These are phyloP conservation scores for Plasmopara muralis DNA, from an alignment of 352 stramenopile species.

Conservation along the genomic window DNA sequence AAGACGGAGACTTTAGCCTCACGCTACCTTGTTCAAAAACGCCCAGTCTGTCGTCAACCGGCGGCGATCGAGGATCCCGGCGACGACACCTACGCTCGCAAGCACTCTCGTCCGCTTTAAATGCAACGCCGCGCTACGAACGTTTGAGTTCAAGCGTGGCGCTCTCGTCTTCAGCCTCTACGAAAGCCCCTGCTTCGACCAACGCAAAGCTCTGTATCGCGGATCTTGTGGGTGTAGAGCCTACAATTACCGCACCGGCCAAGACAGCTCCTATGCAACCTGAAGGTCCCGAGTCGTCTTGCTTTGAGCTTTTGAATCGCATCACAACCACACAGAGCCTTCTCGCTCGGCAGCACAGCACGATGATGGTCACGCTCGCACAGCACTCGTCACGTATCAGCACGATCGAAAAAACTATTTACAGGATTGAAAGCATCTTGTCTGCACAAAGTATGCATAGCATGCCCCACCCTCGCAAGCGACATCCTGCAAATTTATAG, in stretches of 20 bases:
- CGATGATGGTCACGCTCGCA: constrained; percentile 32
- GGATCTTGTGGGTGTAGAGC: constrained; percentile 21
- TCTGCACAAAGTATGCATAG: constrained; percentile 18
- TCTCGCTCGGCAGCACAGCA: constrained; percentile 45
- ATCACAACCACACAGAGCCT: constrained; percentile 66
- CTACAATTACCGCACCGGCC: constrained; percentile 1
- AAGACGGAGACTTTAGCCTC: constrained; percentile 28
- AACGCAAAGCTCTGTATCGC: constrained; percentile 24
- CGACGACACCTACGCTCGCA: constrained; percentile 12
- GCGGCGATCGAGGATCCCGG: constrained; percentile 9
- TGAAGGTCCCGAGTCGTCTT: constrained; percentile 24
- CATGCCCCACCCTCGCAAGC: constrained; percentile 11
- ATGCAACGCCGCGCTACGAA: constrained; percentile 21
- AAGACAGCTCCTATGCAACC: constrained; percentile 14
- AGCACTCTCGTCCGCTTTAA: constrained; percentile 4
- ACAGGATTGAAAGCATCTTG: constrained; percentile 39
- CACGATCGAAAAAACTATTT: constrained; percentile 41
- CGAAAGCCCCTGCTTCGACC: constrained; percentile 6
- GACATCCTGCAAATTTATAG: constrained; percentile 20
- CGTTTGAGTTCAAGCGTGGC: constrained; percentile 26
- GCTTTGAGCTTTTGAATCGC: constrained; percentile 47
- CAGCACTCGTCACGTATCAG: constrained; percentile 48
- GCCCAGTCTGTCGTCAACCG: constrained; percentile 18
- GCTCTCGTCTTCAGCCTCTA: constrained; percentile 14
- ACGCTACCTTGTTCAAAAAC: constrained; percentile 18